A percentile compares a stretch with the other conserved stretches of the same genome.
Conservation (phyloP, 768 basidiomycete species). For the Pluteus cervinus region DNA sequence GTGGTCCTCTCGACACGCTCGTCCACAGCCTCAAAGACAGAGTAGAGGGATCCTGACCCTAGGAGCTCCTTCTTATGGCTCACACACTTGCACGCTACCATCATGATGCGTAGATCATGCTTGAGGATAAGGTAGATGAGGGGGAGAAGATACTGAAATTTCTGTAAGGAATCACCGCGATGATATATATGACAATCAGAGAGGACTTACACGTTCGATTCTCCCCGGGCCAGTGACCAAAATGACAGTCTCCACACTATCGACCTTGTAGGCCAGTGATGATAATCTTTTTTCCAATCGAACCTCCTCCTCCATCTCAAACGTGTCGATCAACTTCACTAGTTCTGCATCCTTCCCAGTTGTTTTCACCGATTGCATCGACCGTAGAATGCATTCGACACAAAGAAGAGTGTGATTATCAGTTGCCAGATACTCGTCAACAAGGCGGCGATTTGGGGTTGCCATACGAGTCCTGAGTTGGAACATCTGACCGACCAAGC, state of each 20-base stretch:
- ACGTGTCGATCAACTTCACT: background rate
- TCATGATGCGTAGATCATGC: slow-evolving; percentile 11
- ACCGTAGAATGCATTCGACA: slow-evolving; percentile 15
- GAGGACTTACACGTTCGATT: slow-evolving; percentile 12
- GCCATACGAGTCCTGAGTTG: slow-evolving; percentile 5
- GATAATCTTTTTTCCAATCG: slow-evolving; percentile 8
- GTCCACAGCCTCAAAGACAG: no score
- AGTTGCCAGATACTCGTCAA: slow-evolving; percentile 9
- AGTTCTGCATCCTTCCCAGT: slow-evolving; percentile 1
- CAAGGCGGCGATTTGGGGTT: slow-evolving; percentile 9
- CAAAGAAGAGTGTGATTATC: slow-evolving; percentile 6
- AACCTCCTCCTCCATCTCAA: slow-evolving; percentile 8
- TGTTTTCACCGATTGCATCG: slow-evolving; percentile 8
- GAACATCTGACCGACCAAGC: slow-evolving; percentile 10
- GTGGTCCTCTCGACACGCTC: no score
- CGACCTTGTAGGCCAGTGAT: slow-evolving; percentile 10
- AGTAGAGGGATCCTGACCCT: no score
- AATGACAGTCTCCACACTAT: slow-evolving; percentile 9
- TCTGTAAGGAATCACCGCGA: background rate
- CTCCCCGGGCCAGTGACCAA: slow-evolving; percentile 15
- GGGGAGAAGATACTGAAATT: slow-evolving; percentile 8
- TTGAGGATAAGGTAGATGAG: slow-evolving; percentile 7
- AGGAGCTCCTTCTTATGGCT: no score
- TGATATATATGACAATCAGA: no score
- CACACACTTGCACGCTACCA: no score